Base-by-base conservation (phyloP, 2,329 filamentous ascomycete species). In the Cercospora zeina region DNA sequence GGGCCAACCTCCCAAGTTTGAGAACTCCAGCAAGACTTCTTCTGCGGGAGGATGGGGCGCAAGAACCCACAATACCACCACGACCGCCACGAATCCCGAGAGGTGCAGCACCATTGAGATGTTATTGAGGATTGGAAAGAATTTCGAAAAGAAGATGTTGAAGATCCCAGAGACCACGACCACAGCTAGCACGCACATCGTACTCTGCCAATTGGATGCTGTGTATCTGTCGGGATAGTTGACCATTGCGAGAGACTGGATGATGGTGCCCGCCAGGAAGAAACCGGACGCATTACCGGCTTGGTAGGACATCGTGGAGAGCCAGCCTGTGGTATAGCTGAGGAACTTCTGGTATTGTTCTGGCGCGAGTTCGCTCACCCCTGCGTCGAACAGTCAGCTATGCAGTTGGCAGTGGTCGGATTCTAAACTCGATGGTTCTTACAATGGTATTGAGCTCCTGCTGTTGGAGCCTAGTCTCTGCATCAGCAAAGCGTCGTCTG, bases 1-100 rank as follows among this genome's bases (percentile, higher is more conserved):
- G 9, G 62, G 53, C 68, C 69, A 74, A 9, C 71, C 71, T 7
- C 69, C 67, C 14, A 62, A 62, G 42, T 72, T 69, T 16, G 63
- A 61, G 55, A 72, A 69, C 42, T 69, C 54, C 0, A 68, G 34
- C 36, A 73, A 73, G 27, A 74, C 73, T 37, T 74, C 68, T 33
- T 64, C 42, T n/a, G 72, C 66, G 8, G 65, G 64, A 4, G 62
- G 61, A 59, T 67, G 65, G 11, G 65, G 65, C 31, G 65, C 62
- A 2, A 67, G 61, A 3, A 64, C 62, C 65, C 65, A 67, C 1
- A 67, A 34, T 0, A 63, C 63, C 10, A 67, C 62, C 1, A 67
- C 62, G 9, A 67, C 61, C 3, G 65, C 65, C 1, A 67, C 65
- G 14, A 67, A 67, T 3, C 65, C 65, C 4, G 58, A 54, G 9